A percentile compares a stretch with the other conserved stretches of the same genome.
These are phyloP conservation scores for Candida montana DNA, from an alignment of 805 yeast genomes.

Conservation along the genomic window DNA sequence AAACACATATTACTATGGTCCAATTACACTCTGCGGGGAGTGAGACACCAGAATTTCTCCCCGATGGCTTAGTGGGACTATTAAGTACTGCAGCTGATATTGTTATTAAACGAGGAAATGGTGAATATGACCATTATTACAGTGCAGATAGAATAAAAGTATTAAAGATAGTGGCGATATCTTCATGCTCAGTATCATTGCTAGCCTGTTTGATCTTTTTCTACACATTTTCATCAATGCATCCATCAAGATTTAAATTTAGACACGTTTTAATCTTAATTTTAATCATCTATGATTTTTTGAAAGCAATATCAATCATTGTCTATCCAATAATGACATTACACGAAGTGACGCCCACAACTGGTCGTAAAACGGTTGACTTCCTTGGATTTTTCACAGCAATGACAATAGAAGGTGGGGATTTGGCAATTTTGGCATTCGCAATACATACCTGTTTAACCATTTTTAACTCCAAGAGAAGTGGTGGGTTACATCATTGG, in stretches of 20 bases:
- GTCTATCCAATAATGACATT: slow-evolving; percentile 62
- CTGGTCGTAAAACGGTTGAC: slow-evolving; percentile 11
- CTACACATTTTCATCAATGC: slow-evolving; percentile 57
- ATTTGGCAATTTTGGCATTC: slow-evolving; percentile 72
- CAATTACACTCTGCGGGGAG: no score
- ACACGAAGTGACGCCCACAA: slow-evolving; percentile 27
- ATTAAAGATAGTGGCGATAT: slow-evolving; percentile 35
- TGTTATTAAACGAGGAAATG: slow-evolving; percentile 1
- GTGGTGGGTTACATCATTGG: slow-evolving; percentile 64
- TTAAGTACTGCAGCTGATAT: not conserved
- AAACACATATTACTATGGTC: no score
- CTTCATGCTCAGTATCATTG: slow-evolving; percentile 46
- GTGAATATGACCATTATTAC: no score
- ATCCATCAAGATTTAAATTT: slow-evolving; percentile 56
- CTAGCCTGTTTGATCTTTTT: slow-evolving; percentile 53
- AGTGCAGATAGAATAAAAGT: not conserved
- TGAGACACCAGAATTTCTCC: no score
- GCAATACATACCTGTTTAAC: slow-evolving; percentile 78
- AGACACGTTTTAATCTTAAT: slow-evolving; percentile 67
- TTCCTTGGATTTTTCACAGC: slow-evolving; percentile 72
- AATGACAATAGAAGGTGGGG: slow-evolving; percentile 78
- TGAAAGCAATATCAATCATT: slow-evolving; percentile 65
- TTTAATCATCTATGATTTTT: slow-evolving; percentile 64
- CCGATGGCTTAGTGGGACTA: no score
- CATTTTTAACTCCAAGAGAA: slow-evolving; percentile 58